Conservation (phyloP, 2,329 filamentous ascomycete genomes). For the Sphaerulina populicola region DNA sequence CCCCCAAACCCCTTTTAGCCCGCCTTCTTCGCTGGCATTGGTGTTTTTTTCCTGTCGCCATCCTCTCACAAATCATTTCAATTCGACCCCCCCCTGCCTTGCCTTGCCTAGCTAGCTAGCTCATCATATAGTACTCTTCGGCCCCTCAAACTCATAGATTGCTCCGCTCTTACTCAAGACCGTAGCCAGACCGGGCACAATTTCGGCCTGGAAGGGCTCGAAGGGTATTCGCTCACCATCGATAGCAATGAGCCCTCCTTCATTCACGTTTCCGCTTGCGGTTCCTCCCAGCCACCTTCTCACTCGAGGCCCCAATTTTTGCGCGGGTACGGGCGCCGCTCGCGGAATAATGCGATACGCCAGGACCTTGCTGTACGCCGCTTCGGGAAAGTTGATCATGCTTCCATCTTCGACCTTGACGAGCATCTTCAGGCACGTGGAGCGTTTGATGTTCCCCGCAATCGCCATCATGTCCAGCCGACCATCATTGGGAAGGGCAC, state of each 20-base stretch:
- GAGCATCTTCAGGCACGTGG: slow-evolving; percentile 61
- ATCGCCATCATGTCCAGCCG: slow-evolving; percentile 76
- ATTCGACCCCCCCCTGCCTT: too few relatives aligned
- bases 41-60: too few relatives aligned
- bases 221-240: slow-evolving; percentile 86
- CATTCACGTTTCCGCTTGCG: slow-evolving; percentile 43
- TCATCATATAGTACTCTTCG: slow-evolving; percentile 10
- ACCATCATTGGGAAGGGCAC: slow-evolving; percentile 73
- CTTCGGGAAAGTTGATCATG: slow-evolving; percentile 70
- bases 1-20: too few relatives aligned
- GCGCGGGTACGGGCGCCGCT: slow-evolving; percentile 6
- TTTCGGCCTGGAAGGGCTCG: slow-evolving; percentile 81
- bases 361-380: slow-evolving; percentile 75
- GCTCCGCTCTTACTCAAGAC: slow-evolving; percentile 69
- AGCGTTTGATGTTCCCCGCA: slow-evolving; percentile 62
- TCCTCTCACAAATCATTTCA: too few relatives aligned
- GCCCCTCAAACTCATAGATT: slow-evolving; percentile 55
- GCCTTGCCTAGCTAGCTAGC: background rate
- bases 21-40: too few relatives aligned
- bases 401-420: slow-evolving; percentile 61
- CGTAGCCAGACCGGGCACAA: slow-evolving; percentile 72
- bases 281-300: slow-evolving; percentile 24
- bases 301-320: slow-evolving; percentile 20
- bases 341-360: slow-evolving; percentile 74
- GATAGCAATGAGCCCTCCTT: slow-evolving; percentile 86